Conservation (phyloP, 208 protist genomes). For the Leishmania turanica region DNA sequence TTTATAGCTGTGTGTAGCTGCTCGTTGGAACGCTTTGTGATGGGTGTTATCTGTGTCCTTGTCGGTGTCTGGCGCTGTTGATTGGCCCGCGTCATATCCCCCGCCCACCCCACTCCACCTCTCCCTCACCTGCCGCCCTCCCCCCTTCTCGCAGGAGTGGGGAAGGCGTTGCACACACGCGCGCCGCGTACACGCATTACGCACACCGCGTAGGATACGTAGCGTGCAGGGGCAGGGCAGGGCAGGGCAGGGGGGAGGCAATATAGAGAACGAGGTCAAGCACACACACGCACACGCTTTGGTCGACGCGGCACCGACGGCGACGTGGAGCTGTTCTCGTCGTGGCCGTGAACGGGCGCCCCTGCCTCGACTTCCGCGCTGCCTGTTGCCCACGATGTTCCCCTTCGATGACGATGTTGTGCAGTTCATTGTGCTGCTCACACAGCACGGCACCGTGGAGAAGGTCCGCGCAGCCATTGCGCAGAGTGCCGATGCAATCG, state of each 20-base stretch:
- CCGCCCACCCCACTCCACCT: neutral
- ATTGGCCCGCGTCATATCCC: neutral
- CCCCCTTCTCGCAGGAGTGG: neutral
- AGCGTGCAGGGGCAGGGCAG: neutral
- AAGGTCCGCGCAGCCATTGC: slow-evolving; percentile 58
- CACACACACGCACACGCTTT: neutral
- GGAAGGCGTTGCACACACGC: neutral
- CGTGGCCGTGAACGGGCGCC: neutral
- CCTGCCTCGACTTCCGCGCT: too few species aligned
- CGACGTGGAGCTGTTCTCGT: neutral
- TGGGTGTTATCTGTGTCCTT: neutral
- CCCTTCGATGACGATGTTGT: slow-evolving; percentile 64
- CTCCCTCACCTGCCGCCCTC: neutral
- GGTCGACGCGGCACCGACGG: neutral
- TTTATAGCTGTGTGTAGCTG: too few species aligned
- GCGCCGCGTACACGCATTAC: neutral
- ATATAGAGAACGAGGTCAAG: too few species aligned
- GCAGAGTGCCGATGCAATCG: slow-evolving; percentile 27
- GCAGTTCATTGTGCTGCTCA: slow-evolving; percentile 55
- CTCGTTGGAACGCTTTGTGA: too few species aligned
- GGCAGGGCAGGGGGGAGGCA: too few species aligned
- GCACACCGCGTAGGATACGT: neutral
- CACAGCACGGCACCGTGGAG: slow-evolving; percentile 46
- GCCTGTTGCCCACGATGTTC: neutral
- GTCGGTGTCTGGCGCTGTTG: neutral